Conservation (phyloP, 2,329 filamentous ascomycete species). For the Cercospora janseana region DNA sequence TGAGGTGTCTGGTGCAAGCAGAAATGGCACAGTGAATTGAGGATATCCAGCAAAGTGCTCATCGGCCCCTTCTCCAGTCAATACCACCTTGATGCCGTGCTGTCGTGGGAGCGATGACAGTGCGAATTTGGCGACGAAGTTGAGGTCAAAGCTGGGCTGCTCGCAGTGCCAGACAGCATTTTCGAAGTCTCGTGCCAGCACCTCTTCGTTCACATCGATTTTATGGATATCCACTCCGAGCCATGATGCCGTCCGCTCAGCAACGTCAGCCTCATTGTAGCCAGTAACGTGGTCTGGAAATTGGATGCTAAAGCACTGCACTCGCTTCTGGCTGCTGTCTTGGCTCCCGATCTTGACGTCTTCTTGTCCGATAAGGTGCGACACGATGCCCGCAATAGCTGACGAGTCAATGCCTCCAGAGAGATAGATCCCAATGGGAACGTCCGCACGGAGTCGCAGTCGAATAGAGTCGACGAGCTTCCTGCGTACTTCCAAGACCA, state of each 20-base stretch:
- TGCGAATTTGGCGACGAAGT: background rate
- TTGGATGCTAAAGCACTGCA: conserved; percentile 53
- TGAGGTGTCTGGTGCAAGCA: too few species aligned
- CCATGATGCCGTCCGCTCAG: conserved; percentile 49
- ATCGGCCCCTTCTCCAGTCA: conserved; percentile 42
- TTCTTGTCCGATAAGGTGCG: background rate
- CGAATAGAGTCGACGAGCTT: conserved; percentile 53
- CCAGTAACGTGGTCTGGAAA: conserved; percentile 52
- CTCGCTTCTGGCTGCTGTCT: too few species aligned
- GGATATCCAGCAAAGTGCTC: conserved; percentile 56
- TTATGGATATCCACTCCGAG: conserved; percentile 46
- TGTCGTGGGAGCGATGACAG: conserved; percentile 38
- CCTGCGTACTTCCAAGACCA: conserved; percentile 50
- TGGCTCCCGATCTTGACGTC: too few species aligned
- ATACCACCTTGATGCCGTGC: conserved; percentile 53
- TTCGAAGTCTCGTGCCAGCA: background rate
- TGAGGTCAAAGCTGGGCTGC: background rate
- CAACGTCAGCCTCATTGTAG: conserved; percentile 50
- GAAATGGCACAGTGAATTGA: too few species aligned
- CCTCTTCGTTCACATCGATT: background rate
- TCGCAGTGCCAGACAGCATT: background rate
- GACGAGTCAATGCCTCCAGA: conserved; percentile 60
- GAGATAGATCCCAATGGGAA: conserved; percentile 57
- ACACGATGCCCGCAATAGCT: conserved; percentile 54
- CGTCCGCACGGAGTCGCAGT: conserved; percentile 57